Evolutionary conservation across 2,329 filamentous ascomycete species (phyloP).

Genomic region (Myriosclerotinia scirpicola): DNA sequence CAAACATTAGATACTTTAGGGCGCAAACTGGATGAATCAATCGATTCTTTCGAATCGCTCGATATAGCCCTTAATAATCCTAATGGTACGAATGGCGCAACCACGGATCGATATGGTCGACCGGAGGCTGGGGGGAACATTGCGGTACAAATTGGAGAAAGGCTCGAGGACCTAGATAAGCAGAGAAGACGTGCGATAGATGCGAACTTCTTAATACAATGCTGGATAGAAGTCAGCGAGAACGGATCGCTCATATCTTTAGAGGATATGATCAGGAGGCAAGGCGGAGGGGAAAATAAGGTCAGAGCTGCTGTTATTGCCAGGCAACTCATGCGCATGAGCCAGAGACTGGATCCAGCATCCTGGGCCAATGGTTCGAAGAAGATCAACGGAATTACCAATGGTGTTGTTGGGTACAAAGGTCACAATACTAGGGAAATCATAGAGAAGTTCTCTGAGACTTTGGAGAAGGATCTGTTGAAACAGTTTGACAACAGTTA

Average conservation of each 20-base stretch:
- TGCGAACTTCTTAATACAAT: slow-evolving; percentile 92
- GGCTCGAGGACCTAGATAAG: slow-evolving; percentile 88
- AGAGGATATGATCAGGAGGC: slow-evolving; percentile 76
- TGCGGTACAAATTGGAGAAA: slow-evolving; percentile 91
- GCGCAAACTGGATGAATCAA: slow-evolving; percentile 85
- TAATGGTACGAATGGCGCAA: slow-evolving; percentile 45
- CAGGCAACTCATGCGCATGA: slow-evolving; percentile 89
- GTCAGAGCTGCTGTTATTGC: slow-evolving; percentile 93
- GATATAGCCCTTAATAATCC: slow-evolving; percentile 76
- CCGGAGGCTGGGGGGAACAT: slow-evolving; percentile 73
- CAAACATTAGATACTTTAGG: slow-evolving; percentile 86
- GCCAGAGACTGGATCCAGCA: slow-evolving; percentile 78
- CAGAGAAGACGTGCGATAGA: slow-evolving; percentile 88
- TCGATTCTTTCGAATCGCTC: slow-evolving; percentile 86
- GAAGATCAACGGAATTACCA: slow-evolving; percentile 52
- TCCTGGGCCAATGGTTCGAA: slow-evolving; percentile 65
- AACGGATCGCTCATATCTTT: slow-evolving; percentile 82
- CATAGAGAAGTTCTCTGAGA: slow-evolving; percentile 95
- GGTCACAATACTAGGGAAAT: slow-evolving; percentile 73
- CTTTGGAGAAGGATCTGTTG: slow-evolving; percentile 88
- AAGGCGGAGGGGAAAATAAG: slow-evolving; percentile 86
- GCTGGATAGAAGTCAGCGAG: slow-evolving; percentile 94
- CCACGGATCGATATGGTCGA: slow-evolving; percentile 49
- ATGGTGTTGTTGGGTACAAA: slow-evolving; percentile 46
- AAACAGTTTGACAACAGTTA: slow-evolving; percentile 99